Conservation (phyloP, 192 early-diverging fungal genomes). For the Umbelopsis isabellina region DNA sequence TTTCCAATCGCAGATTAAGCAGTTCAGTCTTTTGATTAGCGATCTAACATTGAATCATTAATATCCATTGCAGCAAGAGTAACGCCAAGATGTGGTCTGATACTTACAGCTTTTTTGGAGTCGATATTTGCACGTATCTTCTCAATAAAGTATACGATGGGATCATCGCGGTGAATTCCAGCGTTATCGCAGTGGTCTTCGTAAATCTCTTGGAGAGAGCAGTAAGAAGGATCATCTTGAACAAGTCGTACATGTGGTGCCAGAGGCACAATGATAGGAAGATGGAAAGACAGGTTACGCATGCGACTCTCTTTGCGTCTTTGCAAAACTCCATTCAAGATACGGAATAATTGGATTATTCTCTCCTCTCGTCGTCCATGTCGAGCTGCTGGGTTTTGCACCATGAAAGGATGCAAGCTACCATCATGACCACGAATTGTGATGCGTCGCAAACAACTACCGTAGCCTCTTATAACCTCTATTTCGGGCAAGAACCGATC, state of each 20-base stretch:
- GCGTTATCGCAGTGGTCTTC: slow-evolving; percentile 80
- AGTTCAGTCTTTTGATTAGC: slow-evolving; percentile 63
- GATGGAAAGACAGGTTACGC: slow-evolving; percentile 78
- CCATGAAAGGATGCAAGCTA: slow-evolving; percentile 84
- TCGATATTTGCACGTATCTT: slow-evolving; percentile 69
- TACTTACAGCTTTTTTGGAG: slow-evolving; percentile 57
- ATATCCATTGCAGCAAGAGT: background rate
- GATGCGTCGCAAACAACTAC: slow-evolving; percentile 74
- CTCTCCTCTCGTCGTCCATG: slow-evolving; percentile 94
- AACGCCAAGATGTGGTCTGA: background rate
- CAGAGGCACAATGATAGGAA: slow-evolving; percentile 92
- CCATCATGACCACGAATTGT: slow-evolving; percentile 93
- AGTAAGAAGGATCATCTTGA: slow-evolving; percentile 88
- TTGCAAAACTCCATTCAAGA: slow-evolving; percentile 87
- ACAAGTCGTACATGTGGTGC: slow-evolving; percentile 92
- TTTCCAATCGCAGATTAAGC: slow-evolving; percentile 78
- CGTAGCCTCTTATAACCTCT: slow-evolving; percentile 77
- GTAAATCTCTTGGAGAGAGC: slow-evolving; percentile 91
- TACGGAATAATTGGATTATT: slow-evolving; percentile 92
- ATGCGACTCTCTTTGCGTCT: slow-evolving; percentile 80
- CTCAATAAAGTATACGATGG: slow-evolving; percentile 79
- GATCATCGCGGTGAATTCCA: slow-evolving; percentile 85
- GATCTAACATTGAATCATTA: slow-evolving; percentile 23
- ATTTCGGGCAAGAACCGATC: slow-evolving; percentile 94
- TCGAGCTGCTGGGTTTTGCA: slow-evolving; percentile 92